These are phyloP conservation scores for Vicia villosa DNA, from an alignment of 306 rosid species.

Conservation along the genomic window DNA sequence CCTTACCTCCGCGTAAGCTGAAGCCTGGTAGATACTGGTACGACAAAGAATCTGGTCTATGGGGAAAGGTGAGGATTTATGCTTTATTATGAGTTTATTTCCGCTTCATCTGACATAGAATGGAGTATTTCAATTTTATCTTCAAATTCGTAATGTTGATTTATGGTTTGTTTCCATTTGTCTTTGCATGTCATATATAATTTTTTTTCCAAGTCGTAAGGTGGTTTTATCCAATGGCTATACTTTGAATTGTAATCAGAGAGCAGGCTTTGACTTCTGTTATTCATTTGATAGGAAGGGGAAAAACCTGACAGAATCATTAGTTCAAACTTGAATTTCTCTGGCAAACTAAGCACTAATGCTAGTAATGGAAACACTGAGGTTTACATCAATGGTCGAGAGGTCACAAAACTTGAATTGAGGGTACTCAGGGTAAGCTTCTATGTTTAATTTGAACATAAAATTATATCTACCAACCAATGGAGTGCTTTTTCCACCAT, in stretches of 20 bases:
- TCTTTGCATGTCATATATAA: neutral
- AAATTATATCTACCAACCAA: neutral
- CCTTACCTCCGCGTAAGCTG: constrained; percentile 81
- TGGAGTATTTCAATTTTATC: constrained; percentile 1
- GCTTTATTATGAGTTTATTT: constrained; percentile 25
- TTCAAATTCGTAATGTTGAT: constrained; percentile 7
- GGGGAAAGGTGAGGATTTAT: constrained; percentile 87
- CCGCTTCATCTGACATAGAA: constrained; percentile 15
- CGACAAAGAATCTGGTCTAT: constrained; percentile 96
- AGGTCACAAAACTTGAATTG: constrained; percentile 90
- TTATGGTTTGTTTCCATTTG: neutral
- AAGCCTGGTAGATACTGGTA: constrained; percentile 99
- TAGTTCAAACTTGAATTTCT: constrained; percentile 89
- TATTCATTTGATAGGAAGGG: constrained; percentile 73
- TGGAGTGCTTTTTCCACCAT: neutral
- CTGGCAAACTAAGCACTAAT: constrained; percentile 73
- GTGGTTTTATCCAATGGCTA: neutral
- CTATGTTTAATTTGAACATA: constrained; percentile 14
- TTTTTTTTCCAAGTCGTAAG: constrained; percentile 23
- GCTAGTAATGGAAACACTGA: constrained; percentile 95
- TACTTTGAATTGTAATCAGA: constrained; percentile 12
- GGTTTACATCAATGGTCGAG: constrained; percentile 95
- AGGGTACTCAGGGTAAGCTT: constrained; percentile 82
- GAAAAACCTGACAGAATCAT: constrained; percentile 89
- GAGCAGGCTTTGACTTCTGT: constrained; percentile 18